Base-by-base conservation (phyloP, 2,329 filamentous ascomycete species). In the Hypoxylon rubiginosum region DNA sequence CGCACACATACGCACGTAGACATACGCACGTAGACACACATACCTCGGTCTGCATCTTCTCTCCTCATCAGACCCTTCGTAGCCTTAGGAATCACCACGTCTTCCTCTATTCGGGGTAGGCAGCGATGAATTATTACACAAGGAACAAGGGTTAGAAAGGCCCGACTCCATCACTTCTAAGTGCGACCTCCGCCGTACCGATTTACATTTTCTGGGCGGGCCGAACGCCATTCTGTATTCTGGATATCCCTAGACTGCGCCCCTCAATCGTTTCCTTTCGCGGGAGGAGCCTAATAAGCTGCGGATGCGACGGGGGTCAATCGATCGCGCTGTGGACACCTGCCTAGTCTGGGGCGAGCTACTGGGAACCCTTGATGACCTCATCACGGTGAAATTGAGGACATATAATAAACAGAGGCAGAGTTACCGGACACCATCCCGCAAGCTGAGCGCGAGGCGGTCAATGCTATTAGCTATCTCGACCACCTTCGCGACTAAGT, bases 401-500 rank as follows among this genome's bases (percentile, higher is more conserved):
- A 32, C 21, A 28, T 13, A 17, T 28, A 48, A 4, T 13, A 45
- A 4, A 17, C 17, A n/a, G n/a, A n/a, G 2, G n/a, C 41, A 26
- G 21, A 48, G 21, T 24, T 13, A 43, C 50, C 39, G 43, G 17
- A 50, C 46, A 45, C 58, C 26, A 28, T 67, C 34, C 39, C 32
- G 43, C 46, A 48, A 68, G 65, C 62, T 70, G 62, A 59, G 57
- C 39, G 48, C 41, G 50, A 66, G 65, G 54, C 62, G 24, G 28
- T 48, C 36, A 11, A 36, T 43, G 8, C 45, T 41, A 68, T 68
- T 70, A 65, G 67, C 11, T 19, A 7, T 55, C 58, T 24, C 24
- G 15, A 15, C 34, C 21, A n/a, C 34, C 36, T 45, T 36, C 30
- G 6, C 26, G 21, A 54, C 28, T 21, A 49, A 26, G 58, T 62